Conservation (phyloP, 2,329 filamentous ascomycete genomes). For the Xylaria sp. region DNA sequence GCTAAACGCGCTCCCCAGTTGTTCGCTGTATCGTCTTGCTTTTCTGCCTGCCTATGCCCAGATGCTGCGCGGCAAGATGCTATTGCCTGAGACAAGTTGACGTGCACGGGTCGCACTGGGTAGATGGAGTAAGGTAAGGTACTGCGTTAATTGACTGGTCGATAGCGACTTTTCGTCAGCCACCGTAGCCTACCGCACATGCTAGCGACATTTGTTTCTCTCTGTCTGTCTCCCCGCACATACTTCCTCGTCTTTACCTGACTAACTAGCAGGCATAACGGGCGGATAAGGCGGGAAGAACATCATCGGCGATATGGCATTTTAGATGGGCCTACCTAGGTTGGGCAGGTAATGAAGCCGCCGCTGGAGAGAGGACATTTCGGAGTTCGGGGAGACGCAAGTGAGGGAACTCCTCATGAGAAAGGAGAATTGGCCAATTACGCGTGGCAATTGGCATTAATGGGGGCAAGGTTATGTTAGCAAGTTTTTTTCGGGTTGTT, state of each 20-base stretch:
- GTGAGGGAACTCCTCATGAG: constrained; percentile 12
- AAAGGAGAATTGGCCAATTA: constrained; percentile 45
- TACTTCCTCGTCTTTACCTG: not conserved
- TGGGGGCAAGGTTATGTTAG: constrained; percentile 27
- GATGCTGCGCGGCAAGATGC: constrained; percentile 28
- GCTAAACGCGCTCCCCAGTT: constrained; percentile 6
- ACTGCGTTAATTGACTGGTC: constrained; percentile 17
- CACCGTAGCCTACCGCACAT: constrained; percentile 31
- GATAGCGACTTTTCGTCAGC: constrained; percentile 38
- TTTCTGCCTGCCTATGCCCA: constrained; percentile 26
- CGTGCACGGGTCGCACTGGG: constrained; percentile 21
- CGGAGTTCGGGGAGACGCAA: constrained; percentile 26
- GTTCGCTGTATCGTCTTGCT: constrained; percentile 14
- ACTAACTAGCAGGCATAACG: not conserved
- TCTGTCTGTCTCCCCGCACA: not conserved
- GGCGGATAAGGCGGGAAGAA: constrained; percentile 33
- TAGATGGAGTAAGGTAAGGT: constrained; percentile 13
- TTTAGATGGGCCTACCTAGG: not conserved
- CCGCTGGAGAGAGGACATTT: constrained; percentile 13
- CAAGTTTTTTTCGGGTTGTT: constrained; percentile 20
- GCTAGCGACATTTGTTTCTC: not conserved
- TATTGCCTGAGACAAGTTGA: constrained; percentile 34
- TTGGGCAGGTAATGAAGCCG: constrained; percentile 6
- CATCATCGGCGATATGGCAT: constrained; percentile 3
- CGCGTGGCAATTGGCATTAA: constrained; percentile 38